Conservation (phyloP, 129 eudicot species). For the Solidago caesia region DNA sequence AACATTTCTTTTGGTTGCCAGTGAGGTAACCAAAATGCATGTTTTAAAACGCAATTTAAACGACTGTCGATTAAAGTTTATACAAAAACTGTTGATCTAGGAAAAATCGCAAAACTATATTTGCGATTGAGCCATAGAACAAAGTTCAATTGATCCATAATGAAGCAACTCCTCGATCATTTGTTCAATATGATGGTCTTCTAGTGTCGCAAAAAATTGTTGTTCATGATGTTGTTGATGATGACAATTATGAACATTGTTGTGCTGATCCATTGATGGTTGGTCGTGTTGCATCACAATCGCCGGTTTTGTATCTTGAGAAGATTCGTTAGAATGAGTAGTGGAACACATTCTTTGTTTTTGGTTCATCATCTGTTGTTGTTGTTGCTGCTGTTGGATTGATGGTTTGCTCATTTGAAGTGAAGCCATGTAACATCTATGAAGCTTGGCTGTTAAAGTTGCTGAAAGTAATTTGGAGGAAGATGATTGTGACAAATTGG, state of each 20-base stretch:
- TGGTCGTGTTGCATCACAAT: conserved; percentile 28
- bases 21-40: neutral
- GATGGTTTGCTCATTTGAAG: conserved; percentile 57
- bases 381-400: conserved; percentile 48
- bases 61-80: conserved; percentile 13
- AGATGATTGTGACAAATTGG: conserved; percentile 37
- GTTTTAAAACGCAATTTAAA: conserved; percentile 14
- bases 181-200: conserved; percentile 77
- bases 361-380: conserved; percentile 30
- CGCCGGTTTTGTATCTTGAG: conserved; percentile 36
- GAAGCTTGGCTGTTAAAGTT: conserved; percentile 69
- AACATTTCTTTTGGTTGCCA: neutral
- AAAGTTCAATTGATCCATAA: conserved; percentile 71
- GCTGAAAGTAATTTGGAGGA: conserved; percentile 75
- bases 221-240: conserved; percentile 23
- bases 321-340: conserved; percentile 20
- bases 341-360: conserved; percentile 22
- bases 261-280: conserved; percentile 11
- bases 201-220: conserved; percentile 45
- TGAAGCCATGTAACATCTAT: conserved; percentile 75
- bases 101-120: neutral
- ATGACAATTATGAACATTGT: conserved; percentile 18
- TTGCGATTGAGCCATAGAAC: conserved; percentile 38
- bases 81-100: conserved; percentile 9
- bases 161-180: conserved; percentile 80